phyloP scores from a whole-genome alignment of 495 filamentous ascomycete genomes.

The Neohortaea acidophila region DNA sequence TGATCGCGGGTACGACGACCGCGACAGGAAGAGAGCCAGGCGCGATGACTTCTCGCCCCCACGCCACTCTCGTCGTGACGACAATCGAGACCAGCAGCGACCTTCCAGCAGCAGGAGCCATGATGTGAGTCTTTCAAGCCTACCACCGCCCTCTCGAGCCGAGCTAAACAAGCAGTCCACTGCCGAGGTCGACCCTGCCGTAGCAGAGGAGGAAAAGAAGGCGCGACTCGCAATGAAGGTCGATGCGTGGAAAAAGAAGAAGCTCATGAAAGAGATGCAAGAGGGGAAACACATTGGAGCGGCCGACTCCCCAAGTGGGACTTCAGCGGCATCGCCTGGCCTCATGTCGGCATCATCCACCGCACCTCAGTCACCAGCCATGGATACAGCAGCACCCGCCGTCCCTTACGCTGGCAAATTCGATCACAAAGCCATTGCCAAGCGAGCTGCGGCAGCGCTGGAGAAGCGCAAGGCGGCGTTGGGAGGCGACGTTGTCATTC shows the following conservation, averaged over 20 bases:
- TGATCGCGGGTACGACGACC: conserved; percentile 16
- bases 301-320: too few relatives aligned
- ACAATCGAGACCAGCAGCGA: conserved; percentile 10
- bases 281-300: too few relatives aligned
- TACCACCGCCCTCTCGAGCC: too few relatives aligned
- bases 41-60: conserved; percentile 5
- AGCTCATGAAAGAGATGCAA: conserved; percentile 4
- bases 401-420: conserved; percentile 59
- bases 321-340: too few relatives aligned
- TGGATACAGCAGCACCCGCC: background rate
- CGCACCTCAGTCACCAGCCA: conserved; percentile 27
- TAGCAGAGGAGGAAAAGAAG: conserved; percentile 11
- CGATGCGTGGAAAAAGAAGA: conserved; percentile 19
- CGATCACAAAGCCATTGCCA: conserved; percentile 73
- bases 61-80: too few relatives aligned
- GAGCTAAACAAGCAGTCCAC: conserved; percentile 11
- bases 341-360: conserved; percentile 51
- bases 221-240: conserved; percentile 17
- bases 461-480: conserved; percentile 12
- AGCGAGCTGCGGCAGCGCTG: conserved; percentile 24
- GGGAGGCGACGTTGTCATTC: conserved; percentile 12
- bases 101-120: too few relatives aligned
- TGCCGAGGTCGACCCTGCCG: conserved; percentile 12
- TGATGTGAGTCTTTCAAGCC: too few relatives aligned
- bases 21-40: conserved; percentile 10